Evolutionary conservation across 1,284 basidiomycete genomes (phyloP).

Genomic region (Neonothopanus nambi): DNA sequence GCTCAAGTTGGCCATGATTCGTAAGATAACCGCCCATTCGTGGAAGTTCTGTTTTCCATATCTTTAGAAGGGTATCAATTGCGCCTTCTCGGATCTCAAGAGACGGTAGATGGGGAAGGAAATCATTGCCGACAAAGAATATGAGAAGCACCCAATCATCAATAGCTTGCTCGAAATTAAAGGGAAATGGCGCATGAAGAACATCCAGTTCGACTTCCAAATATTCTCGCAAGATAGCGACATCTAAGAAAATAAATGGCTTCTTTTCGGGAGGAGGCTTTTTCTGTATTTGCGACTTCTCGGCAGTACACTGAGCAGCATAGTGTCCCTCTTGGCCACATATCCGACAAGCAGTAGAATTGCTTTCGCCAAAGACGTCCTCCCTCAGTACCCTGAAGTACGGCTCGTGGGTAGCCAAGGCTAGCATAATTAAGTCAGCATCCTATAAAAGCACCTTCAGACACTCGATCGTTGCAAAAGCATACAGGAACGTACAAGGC

Average conservation of each 20-base stretch:
- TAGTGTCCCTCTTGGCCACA: constrained; percentile 96
- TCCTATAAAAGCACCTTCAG: constrained; percentile 56
- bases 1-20: constrained; percentile 89
- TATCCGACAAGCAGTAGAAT: constrained; percentile 78
- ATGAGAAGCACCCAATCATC: constrained; percentile 99
- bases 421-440: constrained; percentile 99
- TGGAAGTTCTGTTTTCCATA: constrained; percentile 93
- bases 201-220: constrained; percentile 94
- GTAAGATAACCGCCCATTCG: constrained; percentile 97
- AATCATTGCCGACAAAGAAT: constrained; percentile 99
- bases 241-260: constrained; percentile 99
- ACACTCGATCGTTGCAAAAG: constrained; percentile 11
- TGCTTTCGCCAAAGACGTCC: constrained; percentile 93
- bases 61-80: constrained; percentile 93
- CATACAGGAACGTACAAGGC: constrained; percentile 63
- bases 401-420: constrained; percentile 97
- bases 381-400: constrained; percentile 97
- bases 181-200: constrained; percentile 78
- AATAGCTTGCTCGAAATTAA: constrained; percentile 94
- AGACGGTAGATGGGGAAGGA: constrained; percentile 95
- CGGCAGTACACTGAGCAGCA: constrained; percentile 88
- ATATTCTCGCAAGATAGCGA: constrained; percentile 94
- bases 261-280: constrained; percentile 77
- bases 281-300: constrained; percentile 66
- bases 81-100: constrained; percentile 99